Evolutionary conservation across 495 filamentous ascomycete genomes (phyloP).

Genomic region (Xylaria sp.): DNA sequence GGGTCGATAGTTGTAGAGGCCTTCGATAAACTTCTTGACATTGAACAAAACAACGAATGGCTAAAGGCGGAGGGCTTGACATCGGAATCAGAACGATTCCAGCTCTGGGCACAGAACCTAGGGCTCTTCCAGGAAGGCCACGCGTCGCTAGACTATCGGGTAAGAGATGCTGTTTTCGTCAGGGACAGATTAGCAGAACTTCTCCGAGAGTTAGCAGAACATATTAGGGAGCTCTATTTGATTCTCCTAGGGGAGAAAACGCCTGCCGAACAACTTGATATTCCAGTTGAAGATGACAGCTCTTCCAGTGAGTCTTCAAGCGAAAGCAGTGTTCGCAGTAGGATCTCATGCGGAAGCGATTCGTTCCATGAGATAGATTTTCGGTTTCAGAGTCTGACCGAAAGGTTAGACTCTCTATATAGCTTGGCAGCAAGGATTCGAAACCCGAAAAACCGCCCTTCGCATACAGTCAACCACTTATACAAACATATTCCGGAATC

Average conservation of each 20-base stretch:
- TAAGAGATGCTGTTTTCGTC: conserved; percentile 27
- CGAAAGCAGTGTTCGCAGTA: not conserved
- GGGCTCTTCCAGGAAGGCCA: conserved; percentile 30
- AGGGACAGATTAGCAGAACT: conserved; percentile 6
- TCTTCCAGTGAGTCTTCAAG: not conserved
- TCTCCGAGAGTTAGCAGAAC: not conserved
- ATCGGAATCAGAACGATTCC: conserved; percentile 22
- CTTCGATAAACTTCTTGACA: not conserved
- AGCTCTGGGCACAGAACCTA: conserved; percentile 29
- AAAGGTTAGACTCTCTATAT: too few species aligned
- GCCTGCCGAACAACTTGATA: not conserved
- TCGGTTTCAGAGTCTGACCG: too few species aligned
- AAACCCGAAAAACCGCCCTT: too few species aligned
- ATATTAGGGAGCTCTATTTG: not conserved
- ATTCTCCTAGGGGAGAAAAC: not conserved
- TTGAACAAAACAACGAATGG: not conserved
- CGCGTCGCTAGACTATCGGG: conserved; percentile 32
- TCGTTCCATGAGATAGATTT: too few species aligned
- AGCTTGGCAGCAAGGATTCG: too few species aligned
- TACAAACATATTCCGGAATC: too few species aligned
- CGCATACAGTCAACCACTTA: too few species aligned
- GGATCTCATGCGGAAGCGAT: not conserved
- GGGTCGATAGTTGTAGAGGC: not conserved
- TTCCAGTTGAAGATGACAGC: not conserved
- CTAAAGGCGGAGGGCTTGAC: not conserved